These are phyloP conservation scores for Guadua angustifolia DNA, from an alignment of 176 grass and related monocot genomes.

Conservation along the genomic window DNA sequence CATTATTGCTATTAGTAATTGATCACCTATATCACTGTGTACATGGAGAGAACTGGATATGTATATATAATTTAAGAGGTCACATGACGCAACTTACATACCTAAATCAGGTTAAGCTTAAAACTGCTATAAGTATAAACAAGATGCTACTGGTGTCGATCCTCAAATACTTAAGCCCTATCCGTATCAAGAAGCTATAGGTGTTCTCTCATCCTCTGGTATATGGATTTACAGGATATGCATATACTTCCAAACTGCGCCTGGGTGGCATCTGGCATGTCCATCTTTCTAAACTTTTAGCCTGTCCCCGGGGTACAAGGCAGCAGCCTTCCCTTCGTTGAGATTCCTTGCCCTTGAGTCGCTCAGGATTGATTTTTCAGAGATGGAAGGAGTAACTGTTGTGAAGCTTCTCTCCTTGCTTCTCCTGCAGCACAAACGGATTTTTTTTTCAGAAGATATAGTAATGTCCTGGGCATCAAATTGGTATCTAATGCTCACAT, in stretches of 20 bases:
- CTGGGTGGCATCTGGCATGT: not conserved
- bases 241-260: not conserved
- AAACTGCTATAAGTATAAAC: constrained; percentile 5
- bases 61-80: constrained; percentile 12
- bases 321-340: constrained; percentile 22
- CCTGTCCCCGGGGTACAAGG: constrained; percentile 52
- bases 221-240: constrained; percentile 2
- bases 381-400: constrained; percentile 37
- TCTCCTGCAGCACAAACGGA: constrained; percentile 41
- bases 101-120: not conserved
- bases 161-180: not conserved
- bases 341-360: constrained; percentile 35
- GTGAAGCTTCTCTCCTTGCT: constrained; percentile 49
- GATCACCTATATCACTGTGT: constrained; percentile 37
- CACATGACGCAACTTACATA: constrained; percentile 1
- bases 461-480: not conserved
- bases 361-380: constrained; percentile 45
- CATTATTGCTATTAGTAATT: not conserved
- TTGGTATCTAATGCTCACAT: not conserved
- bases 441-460: constrained; percentile 10
- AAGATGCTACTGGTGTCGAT: not conserved
- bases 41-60: not conserved
- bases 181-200: not conserved
- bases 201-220: not conserved
- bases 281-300: constrained; percentile 48